Evolutionary conservation across 768 basidiomycete genomes (phyloP).

Genomic region (Lactarius hatsudake): DNA sequence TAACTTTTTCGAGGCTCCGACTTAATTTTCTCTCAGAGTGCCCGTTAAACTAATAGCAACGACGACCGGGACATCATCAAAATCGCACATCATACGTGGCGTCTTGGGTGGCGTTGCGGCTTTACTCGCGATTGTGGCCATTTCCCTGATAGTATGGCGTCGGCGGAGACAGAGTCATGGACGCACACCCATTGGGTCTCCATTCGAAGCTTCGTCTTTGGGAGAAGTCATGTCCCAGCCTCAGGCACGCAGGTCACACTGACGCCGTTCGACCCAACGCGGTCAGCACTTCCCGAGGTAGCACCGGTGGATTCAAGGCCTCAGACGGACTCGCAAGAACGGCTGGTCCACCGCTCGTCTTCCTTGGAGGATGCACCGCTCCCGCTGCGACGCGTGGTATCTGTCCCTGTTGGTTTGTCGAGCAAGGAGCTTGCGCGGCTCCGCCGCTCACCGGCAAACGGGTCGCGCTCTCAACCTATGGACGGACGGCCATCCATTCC

Average conservation of each 20-base stretch:
- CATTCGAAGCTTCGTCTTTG: background rate
- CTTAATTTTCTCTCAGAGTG: background rate
- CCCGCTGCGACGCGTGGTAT: background rate
- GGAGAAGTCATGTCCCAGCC: background rate
- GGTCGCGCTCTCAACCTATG: background rate
- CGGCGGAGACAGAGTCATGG: slow-evolving; percentile 1
- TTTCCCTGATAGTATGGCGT: slow-evolving; percentile 2
- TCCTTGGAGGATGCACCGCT: background rate
- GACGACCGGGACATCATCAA: background rate
- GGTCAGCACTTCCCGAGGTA: background rate
- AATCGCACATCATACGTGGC: slow-evolving; percentile 6
- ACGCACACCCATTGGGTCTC: background rate
- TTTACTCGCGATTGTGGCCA: background rate
- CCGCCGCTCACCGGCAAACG: background rate
- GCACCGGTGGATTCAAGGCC: background rate
- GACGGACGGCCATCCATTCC: background rate
- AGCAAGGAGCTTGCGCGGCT: slow-evolving; percentile 20
- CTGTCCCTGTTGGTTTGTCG: slow-evolving; percentile 7
- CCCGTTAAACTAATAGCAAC: background rate
- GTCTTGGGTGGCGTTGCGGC: slow-evolving; percentile 14
- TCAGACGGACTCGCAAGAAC: background rate
- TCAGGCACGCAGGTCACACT: background rate
- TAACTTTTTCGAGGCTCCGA: background rate
- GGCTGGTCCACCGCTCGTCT: background rate
- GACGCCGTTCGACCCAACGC: slow-evolving; percentile 1